These are phyloP conservation scores for Inga oerstediana DNA, from an alignment of 306 rosid species.

Conservation along the genomic window DNA sequence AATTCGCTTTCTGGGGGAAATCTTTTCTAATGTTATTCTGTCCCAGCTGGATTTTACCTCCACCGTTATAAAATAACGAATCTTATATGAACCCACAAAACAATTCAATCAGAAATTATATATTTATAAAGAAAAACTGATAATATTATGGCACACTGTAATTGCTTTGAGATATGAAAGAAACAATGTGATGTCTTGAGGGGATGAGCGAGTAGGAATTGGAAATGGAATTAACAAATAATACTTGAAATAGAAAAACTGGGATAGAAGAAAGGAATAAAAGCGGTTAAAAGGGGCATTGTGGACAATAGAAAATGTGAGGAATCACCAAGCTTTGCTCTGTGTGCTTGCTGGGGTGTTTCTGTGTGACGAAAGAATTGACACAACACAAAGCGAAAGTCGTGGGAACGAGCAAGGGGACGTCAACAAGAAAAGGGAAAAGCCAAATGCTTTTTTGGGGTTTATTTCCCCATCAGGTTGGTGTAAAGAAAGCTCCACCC, in stretches of 20 bases:
- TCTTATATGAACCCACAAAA: not conserved
- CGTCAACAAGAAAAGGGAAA: slow-evolving; percentile 49
- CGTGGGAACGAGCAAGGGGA: slow-evolving; percentile 53
- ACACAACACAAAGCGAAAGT: slow-evolving; percentile 45
- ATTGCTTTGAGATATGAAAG: not conserved
- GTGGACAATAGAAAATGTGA: slow-evolving; percentile 27
- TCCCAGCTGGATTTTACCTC: slow-evolving; percentile 17
- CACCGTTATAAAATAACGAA: not conserved
- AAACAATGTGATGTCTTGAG: not conserved
- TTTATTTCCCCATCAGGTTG: slow-evolving; percentile 59
- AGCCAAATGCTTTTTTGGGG: slow-evolving; percentile 63
- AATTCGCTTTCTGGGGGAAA: not conserved
- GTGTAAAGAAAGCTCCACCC: slow-evolving; percentile 52
- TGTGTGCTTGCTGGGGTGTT: not conserved
- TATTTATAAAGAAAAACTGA: not conserved
- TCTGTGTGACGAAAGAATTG: slow-evolving; percentile 33
- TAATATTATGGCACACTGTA: not conserved
- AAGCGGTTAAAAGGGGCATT: slow-evolving; percentile 36
- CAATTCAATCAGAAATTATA: not conserved
- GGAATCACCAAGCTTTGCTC: slow-evolving; percentile 3
- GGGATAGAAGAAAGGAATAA: not conserved
- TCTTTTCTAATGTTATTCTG: not conserved
- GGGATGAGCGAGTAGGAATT: not conserved
- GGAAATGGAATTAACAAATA: not conserved
- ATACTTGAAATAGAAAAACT: not conserved